Percentiles rank a stretch among this genome's conserved stretches.
Evolutionary conservation across 176 grass and related monocot genomes (phyloP).

Genomic region (Aegilops longissima): DNA sequence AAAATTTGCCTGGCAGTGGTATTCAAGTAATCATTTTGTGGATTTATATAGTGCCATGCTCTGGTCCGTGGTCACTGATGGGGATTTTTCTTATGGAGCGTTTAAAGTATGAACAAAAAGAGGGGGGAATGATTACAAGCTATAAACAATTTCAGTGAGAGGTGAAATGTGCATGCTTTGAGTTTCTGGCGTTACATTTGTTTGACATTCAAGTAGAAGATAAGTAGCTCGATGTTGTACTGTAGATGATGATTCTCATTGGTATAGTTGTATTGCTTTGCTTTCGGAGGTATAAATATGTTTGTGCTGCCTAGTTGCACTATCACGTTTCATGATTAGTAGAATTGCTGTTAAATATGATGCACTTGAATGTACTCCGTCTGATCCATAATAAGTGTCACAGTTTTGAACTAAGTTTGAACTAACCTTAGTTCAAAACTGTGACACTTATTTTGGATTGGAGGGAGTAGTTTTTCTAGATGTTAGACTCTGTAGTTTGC

Average conservation of each 20-base stretch:
- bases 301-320: background rate
- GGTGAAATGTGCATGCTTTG: background rate
- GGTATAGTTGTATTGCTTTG: background rate
- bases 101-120: background rate
- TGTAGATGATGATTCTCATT: background rate
- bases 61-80: background rate
- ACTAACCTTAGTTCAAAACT: too few relatives aligned
- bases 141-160: too few relatives aligned
- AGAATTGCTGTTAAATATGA: too few relatives aligned
- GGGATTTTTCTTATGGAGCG: background rate
- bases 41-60: background rate
- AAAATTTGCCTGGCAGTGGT: background rate
- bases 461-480: too few relatives aligned
- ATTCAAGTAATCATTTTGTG: conserved; percentile 11
- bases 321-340: background rate
- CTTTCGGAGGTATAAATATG: background rate
- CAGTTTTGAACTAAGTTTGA: too few relatives aligned
- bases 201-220: background rate
- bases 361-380: too few relatives aligned
- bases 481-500: background rate
- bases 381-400: too few relatives aligned
- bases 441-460: too few relatives aligned
- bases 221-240: background rate
- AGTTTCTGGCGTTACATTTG: background rate
- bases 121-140: background rate